phyloP scores from a whole-genome alignment of 352 stramenopile genomes.

The Thraustotheca clavata region DNA sequence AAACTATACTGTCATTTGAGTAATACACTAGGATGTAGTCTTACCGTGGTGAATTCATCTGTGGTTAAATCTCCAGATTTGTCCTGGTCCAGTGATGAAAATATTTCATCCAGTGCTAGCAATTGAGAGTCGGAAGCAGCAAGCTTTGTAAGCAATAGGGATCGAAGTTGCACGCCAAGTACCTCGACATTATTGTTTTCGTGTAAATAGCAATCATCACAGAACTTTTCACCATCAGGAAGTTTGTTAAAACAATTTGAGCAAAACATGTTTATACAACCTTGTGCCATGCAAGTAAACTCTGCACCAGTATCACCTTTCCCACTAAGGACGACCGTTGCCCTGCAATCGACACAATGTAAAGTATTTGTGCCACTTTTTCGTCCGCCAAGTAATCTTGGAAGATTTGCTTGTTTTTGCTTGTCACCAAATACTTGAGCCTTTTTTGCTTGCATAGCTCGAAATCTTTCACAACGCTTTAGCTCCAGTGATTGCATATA shows the following conservation, averaged over 20 bases:
- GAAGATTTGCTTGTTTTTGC: constrained; percentile 38
- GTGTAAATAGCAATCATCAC: constrained; percentile 69
- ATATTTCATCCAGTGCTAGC: constrained; percentile 34
- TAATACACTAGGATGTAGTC: not conserved
- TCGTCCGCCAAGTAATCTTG: constrained; percentile 59
- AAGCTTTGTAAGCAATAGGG: constrained; percentile 41
- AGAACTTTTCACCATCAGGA: constrained; percentile 42
- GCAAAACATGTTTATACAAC: constrained; percentile 57
- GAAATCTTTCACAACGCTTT: constrained; percentile 41
- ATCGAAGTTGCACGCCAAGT: constrained; percentile 52
- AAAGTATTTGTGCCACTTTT: constrained; percentile 51
- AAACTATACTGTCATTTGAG: constrained; percentile 3
- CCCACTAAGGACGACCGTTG: constrained; percentile 30
- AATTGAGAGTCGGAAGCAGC: constrained; percentile 9
- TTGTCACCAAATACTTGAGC: constrained; percentile 48
- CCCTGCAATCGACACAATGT: constrained; percentile 50
- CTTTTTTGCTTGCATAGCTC: constrained; percentile 42
- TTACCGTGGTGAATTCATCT: constrained; percentile 46
- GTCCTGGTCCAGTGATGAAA: constrained; percentile 49
- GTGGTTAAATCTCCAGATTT: constrained; percentile 44
- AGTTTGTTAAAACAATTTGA: constrained; percentile 37
- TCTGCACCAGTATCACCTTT: constrained; percentile 19
- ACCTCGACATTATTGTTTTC: constrained; percentile 37
- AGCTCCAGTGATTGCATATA: constrained; percentile 49
- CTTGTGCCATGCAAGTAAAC: constrained; percentile 38